Percentiles rank a stretch among this genome's conserved stretches.
Evolutionary conservation across 2,329 filamentous ascomycete species (phyloP).

Genomic region (Colletotrichum tanaceti): DNA sequence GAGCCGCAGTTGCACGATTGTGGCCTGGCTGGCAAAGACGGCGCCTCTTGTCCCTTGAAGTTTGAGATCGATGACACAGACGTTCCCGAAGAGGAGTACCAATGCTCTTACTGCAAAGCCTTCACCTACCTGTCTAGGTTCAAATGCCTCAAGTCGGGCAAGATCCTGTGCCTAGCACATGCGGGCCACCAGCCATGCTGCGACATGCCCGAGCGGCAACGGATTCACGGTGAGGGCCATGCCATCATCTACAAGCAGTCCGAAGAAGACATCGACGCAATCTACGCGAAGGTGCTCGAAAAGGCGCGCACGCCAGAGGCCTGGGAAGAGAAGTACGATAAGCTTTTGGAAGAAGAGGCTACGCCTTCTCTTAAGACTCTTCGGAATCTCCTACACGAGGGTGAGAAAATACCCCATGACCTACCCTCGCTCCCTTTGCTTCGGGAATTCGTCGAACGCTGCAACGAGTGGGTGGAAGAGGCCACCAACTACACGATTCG

Average conservation of each 20-base stretch:
- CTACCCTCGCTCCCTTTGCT: conserved; percentile 85
- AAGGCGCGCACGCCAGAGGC: conserved; percentile 86
- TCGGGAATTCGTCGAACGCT: conserved; percentile 91
- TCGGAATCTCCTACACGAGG: conserved; percentile 86
- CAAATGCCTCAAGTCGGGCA: conserved; percentile 83
- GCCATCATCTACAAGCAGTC: conserved; percentile 81
- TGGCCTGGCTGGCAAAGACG: conserved; percentile 58
- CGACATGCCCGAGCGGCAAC: conserved; percentile 71
- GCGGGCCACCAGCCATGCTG: conserved; percentile 86
- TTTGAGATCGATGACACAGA: conserved; percentile 78
- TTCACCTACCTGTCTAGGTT: conserved; percentile 93
- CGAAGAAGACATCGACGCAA: conserved; percentile 73
- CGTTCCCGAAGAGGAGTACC: conserved; percentile 90
- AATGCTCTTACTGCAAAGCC: conserved; percentile 90
- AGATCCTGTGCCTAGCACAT: conserved; percentile 84
- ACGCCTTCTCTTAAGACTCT: conserved; percentile 88
- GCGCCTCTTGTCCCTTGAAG: conserved; percentile 67
- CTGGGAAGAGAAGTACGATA: conserved; percentile 92
- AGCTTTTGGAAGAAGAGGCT: conserved; percentile 83
- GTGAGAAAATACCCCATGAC: conserved; percentile 94
- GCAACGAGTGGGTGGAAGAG: conserved; percentile 98
- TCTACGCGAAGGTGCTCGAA: conserved; percentile 82
- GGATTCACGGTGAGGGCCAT: conserved; percentile 78
- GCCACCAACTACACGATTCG: conserved; percentile 95
- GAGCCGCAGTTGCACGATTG: conserved; percentile 66